Percentiles rank a stretch among this genome's conserved stretches.
phyloP scores from a whole-genome alignment of 345 rosid species.

The Hirschfeldia incana region DNA sequence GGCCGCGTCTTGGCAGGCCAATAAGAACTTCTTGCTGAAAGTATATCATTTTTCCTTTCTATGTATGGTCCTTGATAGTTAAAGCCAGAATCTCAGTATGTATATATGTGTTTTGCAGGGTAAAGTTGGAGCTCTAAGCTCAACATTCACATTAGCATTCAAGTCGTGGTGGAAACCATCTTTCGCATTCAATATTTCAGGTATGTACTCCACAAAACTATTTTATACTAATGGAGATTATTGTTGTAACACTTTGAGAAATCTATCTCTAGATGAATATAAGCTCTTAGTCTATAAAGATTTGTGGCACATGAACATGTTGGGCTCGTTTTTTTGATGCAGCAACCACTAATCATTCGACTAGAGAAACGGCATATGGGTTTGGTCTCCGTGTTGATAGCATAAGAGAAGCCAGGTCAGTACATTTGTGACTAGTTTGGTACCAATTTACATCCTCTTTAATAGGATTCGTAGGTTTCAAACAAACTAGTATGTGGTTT shows the following conservation, averaged over 20 bases:
- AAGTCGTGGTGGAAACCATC: slow-evolving; percentile 99
- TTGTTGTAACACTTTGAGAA: background rate
- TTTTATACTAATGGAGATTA: background rate
- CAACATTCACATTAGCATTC: slow-evolving; percentile 71
- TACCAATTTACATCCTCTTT: background rate
- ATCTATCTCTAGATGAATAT: background rate
- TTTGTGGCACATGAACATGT: background rate
- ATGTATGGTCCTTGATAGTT: background rate
- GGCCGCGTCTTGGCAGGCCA: slow-evolving; percentile 97
- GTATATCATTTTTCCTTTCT: slow-evolving; percentile 29
- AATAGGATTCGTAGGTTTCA: background rate
- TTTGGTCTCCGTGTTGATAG: slow-evolving; percentile 82
- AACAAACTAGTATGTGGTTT: background rate
- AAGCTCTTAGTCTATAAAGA: background rate
- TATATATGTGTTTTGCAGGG: slow-evolving; percentile 49
- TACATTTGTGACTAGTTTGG: background rate
- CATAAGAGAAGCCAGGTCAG: slow-evolving; percentile 80
- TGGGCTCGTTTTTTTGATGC: slow-evolving; percentile 36
- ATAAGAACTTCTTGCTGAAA: slow-evolving; percentile 87
- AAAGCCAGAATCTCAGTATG: background rate
- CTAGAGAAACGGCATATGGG: slow-evolving; percentile 55
- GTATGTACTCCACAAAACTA: slow-evolving; percentile 26
- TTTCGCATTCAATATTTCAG: slow-evolving; percentile 77
- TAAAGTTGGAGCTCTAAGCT: slow-evolving; percentile 77
- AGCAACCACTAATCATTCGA: slow-evolving; percentile 66